A percentile compares a stretch with the other conserved stretches of the same genome.
Evolutionary conservation across 164 flowering plant genomes (phyloP).

Genomic region (Annona cherimola): DNA sequence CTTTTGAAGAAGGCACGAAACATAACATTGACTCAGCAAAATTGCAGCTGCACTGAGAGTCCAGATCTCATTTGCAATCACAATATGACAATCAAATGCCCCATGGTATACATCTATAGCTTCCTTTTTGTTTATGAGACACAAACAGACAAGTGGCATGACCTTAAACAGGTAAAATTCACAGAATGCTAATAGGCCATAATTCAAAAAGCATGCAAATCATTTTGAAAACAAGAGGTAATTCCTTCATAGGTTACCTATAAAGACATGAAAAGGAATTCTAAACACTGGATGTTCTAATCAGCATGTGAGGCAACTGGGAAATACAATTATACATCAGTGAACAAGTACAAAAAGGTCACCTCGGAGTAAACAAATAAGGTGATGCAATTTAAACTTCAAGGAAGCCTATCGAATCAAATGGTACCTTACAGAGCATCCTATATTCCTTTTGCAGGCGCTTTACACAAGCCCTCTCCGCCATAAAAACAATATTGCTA

Average conservation of each 20-base stretch:
- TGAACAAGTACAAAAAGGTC: too few relatives aligned
- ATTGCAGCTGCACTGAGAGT: too few relatives aligned
- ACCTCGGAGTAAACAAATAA: neutral
- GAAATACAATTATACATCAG: neutral
- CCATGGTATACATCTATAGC: too few relatives aligned
- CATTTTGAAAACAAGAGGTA: neutral
- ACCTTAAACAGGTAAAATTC: too few relatives aligned
- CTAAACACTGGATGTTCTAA: neutral
- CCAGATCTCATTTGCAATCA: too few relatives aligned
- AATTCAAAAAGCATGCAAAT: too few relatives aligned
- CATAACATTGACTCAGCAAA: too few relatives aligned
- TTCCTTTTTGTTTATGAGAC: too few relatives aligned
- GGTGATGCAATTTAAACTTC: neutral
- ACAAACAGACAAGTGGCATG: too few relatives aligned
- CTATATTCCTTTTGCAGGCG: slow-evolving; percentile 94
- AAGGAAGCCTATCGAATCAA: neutral
- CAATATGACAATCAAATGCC: too few relatives aligned
- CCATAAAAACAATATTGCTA: slow-evolving; percentile 38
- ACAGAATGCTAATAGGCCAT: too few relatives aligned
- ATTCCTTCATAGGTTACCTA: neutral
- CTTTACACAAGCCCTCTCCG: slow-evolving; percentile 79
- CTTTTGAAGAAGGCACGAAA: too few relatives aligned
- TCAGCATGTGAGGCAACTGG: neutral
- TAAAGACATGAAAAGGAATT: neutral
- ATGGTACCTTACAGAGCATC: slow-evolving; percentile 81